Evolutionary conservation across 768 basidiomycete species (phyloP).

Genomic region (Austroboletus eburneus): DNA sequence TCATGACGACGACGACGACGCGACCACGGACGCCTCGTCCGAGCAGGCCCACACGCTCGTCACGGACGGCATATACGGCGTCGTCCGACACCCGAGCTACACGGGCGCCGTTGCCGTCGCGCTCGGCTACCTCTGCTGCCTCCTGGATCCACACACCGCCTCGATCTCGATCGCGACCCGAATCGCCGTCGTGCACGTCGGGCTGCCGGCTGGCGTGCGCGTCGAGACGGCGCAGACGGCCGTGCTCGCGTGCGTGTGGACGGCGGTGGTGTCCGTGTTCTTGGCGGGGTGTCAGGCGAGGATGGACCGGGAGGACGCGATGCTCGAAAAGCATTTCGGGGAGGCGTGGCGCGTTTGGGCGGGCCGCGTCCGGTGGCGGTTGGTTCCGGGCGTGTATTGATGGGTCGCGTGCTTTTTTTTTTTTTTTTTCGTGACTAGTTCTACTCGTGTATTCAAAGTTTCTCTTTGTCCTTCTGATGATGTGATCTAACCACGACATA

Average conservation of each 20-base stretch:
- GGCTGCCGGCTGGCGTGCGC: too few species aligned
- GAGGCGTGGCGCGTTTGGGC: constrained; percentile 25
- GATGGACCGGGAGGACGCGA: constrained; percentile 27
- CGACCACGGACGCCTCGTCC: too few species aligned
- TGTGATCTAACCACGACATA: too few species aligned
- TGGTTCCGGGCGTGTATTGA: constrained; percentile 24
- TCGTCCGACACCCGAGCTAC: constrained; percentile 33
- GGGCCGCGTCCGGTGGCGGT: constrained; percentile 17
- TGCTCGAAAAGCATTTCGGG: constrained; percentile 26
- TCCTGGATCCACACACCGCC: constrained; percentile 2
- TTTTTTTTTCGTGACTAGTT: too few species aligned
- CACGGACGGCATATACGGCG: constrained; percentile 22
- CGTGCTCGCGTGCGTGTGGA: constrained; percentile 1
- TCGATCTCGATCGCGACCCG: too few species aligned
- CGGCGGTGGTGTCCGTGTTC: accelerated
- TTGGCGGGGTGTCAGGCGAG: constrained; percentile 1
- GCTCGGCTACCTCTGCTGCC: constrained; percentile 2
- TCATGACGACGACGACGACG: too few species aligned
- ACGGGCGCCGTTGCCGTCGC: background rate
- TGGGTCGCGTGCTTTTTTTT: too few species aligned
- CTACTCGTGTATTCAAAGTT: too few species aligned
- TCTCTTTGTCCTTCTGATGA: too few species aligned
- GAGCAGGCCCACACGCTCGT: constrained; percentile 19
- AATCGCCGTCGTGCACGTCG: too few species aligned
- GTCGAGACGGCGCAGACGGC: background rate